A percentile compares a stretch with the other conserved stretches of the same genome.
phyloP scores from a whole-genome alignment of 768 basidiomycete species.

The Clathrus columnatus region DNA sequence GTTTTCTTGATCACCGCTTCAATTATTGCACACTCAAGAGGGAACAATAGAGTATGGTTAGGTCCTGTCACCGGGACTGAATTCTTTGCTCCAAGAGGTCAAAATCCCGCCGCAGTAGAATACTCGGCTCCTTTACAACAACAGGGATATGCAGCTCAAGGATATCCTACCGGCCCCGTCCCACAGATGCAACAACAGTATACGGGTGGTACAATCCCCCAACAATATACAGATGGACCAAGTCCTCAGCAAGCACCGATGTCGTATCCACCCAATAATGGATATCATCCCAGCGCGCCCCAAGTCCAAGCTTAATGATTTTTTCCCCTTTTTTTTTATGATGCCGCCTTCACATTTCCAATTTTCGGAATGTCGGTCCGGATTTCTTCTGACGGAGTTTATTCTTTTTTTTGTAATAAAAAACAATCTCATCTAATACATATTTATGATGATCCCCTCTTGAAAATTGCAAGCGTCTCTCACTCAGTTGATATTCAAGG shows the following conservation, averaged over 20 bases:
- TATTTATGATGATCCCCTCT: too few relatives aligned
- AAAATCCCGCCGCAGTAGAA: background rate
- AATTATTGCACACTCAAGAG: constrained; percentile 21
- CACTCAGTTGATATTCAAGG: too few relatives aligned
- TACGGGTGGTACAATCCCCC: background rate
- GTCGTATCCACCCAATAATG: background rate
- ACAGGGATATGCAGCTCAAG: background rate
- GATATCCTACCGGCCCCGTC: too few relatives aligned
- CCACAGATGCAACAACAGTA: background rate
- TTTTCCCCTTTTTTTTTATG: too few relatives aligned
- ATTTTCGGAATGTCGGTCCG: too few relatives aligned
- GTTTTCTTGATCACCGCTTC: constrained; percentile 19
- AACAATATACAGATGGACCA: background rate
- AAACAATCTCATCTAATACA: too few relatives aligned
- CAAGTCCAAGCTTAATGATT: too few relatives aligned
- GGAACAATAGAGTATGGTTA: constrained; percentile 24
- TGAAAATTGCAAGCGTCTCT: too few relatives aligned
- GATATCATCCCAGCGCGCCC: too few relatives aligned
- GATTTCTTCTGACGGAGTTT: too few relatives aligned
- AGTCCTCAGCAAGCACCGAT: background rate
- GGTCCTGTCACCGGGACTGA: constrained; percentile 24
- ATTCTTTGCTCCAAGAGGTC: constrained; percentile 14
- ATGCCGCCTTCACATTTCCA: too few relatives aligned
- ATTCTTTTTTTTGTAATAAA: too few relatives aligned
- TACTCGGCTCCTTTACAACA: background rate